Base-by-base conservation (phyloP, 139 green algal species). In the Haematococcus sp. region DNA sequence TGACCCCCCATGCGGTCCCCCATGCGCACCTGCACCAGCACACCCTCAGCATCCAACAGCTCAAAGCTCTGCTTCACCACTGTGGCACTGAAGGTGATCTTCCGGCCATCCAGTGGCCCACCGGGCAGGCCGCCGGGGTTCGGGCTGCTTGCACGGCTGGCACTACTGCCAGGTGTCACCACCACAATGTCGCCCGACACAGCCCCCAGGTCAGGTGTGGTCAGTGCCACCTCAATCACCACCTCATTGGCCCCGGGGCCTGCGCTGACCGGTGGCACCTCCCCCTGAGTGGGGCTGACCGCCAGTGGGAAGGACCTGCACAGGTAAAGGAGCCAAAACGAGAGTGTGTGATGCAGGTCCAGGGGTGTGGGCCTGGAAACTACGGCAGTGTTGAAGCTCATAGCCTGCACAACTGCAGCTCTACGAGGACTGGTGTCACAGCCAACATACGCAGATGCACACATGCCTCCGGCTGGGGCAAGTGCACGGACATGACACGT, bases 1-100 rank as follows among this genome's bases (percentile, higher is more conserved):
- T n/a, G n/a, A n/a, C 35, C 63, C 34, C 1, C 63, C 33, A 23
- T 25, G 40, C 35, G 2, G 28, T 17, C 64, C 64, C 3, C 40
- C 40, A 25, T 25, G 3, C 73, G 4, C 44, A 76, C 76, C 76
- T 82, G 69, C 17, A 79, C 19, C 13, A 76, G 34, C 16, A 65
- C 71, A 1, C 77, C 77, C 5, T 28, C 13, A 27, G 19, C 28
- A 35, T 83, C 71, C 33, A 85, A 5, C 20, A 82, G 20, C 31
- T 85, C 75, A 59, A 85, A 85, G 2, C 19, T 65, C 73, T 85
- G 80, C 60, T 72, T 75, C 7, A 82, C 70, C 0, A 60, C 72
- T 23, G 80, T 85, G 40, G 75, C 75, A 0, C 28, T 73, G 9
- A 76, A 74, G 28, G 65, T 55, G 7, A 85, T n/a, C 74, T 81